Evolutionary conservation across 2,329 filamentous ascomycete genomes (phyloP), one percentile per base, ranked within the genome.

Genomic region (Pseudocercospora vitis): DNA sequence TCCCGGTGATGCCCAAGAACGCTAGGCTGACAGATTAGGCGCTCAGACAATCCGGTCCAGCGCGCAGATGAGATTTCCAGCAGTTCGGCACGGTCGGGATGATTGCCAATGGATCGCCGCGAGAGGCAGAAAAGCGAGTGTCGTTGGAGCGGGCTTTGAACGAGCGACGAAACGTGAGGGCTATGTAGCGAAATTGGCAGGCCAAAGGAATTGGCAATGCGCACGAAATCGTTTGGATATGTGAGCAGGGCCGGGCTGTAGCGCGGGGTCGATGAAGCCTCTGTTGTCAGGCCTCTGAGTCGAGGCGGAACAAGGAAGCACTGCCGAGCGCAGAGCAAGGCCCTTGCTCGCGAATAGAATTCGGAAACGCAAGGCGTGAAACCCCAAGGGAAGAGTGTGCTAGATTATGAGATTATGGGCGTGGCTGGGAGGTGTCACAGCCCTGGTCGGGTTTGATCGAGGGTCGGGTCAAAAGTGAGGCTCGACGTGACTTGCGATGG

Each of bases 361-460:
- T 62, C 48, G 56, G 56, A 63, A 61, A 63, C 53, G 63, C 62
- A 63, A 65, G 63, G 63, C 61, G 60, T 63, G 52, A 59, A 60
- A 61, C 51, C 53, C 49, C 48, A 53, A 53, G 55, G 52, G 51
- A 53, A 57, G 54, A 59, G 54, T 50, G 44, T 54, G 52, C 48
- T 52, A 51, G 52, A 51, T 57, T 52, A 55, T 44, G 48, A 55
- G 55, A 50, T 53, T 50, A 44, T 50, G 53, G 56, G 53, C 53
- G 58, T 54, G 57, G 52, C 52, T 44, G 31, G n/a, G 42, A 52
- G 48, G 46, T 56, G 52, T 53, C 52, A 57, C 59, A 55, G 48
- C 46, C 51, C 46, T n/a, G 23, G 48, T 33, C 29, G 45, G 42
- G 32, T 51, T 47, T 31, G 42, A 53, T 54, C 40, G 18, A 16